Conservation (phyloP, 805 yeast genomes). For the Candida palmyrensis region DNA sequence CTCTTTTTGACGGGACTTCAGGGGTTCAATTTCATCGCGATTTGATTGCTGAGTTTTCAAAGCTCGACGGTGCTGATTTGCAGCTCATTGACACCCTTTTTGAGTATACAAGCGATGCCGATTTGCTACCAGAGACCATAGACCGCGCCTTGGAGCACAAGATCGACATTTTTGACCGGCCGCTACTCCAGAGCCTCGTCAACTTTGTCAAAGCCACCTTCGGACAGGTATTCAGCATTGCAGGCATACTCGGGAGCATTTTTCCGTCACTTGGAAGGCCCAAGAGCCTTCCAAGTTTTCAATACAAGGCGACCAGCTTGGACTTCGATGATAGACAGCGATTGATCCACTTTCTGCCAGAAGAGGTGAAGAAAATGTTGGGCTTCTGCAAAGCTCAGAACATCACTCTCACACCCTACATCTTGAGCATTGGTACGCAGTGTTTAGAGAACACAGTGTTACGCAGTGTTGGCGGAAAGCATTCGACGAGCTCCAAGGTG, state of each 20-base stretch:
- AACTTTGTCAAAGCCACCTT: not conserved
- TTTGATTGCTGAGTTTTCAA: slow-evolving; percentile 12
- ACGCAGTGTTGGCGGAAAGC: slow-evolving; percentile 2
- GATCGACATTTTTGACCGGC: slow-evolving; percentile 2
- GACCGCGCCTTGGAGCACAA: not conserved
- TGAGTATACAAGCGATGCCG: slow-evolving; percentile 6
- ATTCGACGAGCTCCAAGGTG: slow-evolving; percentile 1
- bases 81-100: slow-evolving; percentile 4
- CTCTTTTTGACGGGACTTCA: slow-evolving; percentile 29
- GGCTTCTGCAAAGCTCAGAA: slow-evolving; percentile 10
- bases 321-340: slow-evolving; percentile 2
- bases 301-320: not conserved
- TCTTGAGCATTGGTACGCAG: slow-evolving; percentile 11
- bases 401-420: slow-evolving; percentile 17
- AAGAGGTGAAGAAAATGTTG: slow-evolving; percentile 7
- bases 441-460: slow-evolving; percentile 13
- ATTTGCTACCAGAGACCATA: slow-evolving; percentile 1
- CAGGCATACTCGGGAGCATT: not conserved
- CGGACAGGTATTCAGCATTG: not conserved
- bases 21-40: slow-evolving; percentile 25
- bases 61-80: slow-evolving; percentile 1
- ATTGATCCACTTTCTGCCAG: slow-evolving; percentile 10
- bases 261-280: too few species aligned
- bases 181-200: not conserved
- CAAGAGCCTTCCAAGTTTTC: not conserved